phyloP scores from a whole-genome alignment of 768 basidiomycete genomes.

The Lactifluus volemus region DNA sequence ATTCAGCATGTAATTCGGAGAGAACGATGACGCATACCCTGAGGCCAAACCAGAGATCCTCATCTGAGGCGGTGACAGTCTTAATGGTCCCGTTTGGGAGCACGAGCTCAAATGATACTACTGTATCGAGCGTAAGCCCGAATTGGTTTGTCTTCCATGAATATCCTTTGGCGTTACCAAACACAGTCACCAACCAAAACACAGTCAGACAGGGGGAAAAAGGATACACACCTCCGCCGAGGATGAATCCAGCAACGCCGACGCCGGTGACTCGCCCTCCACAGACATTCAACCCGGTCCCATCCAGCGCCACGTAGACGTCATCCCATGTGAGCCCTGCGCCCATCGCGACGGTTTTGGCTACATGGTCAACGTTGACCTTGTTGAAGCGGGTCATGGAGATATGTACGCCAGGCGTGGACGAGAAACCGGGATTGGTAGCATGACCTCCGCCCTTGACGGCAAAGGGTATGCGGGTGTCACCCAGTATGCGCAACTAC shows the following conservation, averaged over 20 bases:
- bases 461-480: conserved; percentile 14
- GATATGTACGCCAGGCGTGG: conserved; percentile 16
- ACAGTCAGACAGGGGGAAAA: background rate
- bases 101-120: conserved; percentile 19
- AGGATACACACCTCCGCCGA: conserved; percentile 22
- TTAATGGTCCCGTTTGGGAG: conserved; percentile 10
- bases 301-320: conserved; percentile 20
- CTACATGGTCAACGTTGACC: background rate
- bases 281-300: conserved; percentile 20
- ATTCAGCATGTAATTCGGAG: too few species aligned
- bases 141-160: conserved; percentile 17
- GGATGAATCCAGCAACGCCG: conserved; percentile 22
- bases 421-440: too few species aligned
- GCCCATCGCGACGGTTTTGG: conserved; percentile 17
- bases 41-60: too few species aligned
- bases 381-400: conserved; percentile 21
- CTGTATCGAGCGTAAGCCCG: conserved; percentile 20
- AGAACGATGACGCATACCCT: too few species aligned
- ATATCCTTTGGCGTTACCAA: conserved; percentile 1
- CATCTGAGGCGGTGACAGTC: too few species aligned
- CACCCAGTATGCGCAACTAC: conserved; percentile 4
- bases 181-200: background rate
- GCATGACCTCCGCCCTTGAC: conserved; percentile 24
- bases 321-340: conserved; percentile 24
- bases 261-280: conserved; percentile 22